Percentiles rank a stretch among this genome's conserved stretches.
phyloP scores from a whole-genome alignment of 306 rosid species.

The Corylus heterophylla region DNA sequence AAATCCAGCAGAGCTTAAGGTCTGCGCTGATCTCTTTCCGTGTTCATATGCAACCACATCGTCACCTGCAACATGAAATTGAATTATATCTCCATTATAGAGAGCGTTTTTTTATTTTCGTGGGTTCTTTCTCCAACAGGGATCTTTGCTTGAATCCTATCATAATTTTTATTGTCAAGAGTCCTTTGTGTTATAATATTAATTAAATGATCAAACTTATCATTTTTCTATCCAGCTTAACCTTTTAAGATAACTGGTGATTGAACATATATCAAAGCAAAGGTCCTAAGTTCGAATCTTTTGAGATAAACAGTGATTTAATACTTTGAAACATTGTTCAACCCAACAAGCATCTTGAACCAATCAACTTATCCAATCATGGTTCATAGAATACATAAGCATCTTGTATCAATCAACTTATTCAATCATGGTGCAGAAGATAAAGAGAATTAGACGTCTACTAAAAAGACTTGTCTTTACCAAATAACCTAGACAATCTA shows the following conservation, averaged over 20 bases:
- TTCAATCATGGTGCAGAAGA: too few species aligned
- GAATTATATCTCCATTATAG: not conserved
- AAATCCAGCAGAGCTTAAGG: slow-evolving; percentile 76
- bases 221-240: too few species aligned
- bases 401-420: not conserved
- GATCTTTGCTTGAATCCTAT: not conserved
- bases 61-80: slow-evolving; percentile 55
- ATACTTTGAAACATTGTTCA: not conserved
- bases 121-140: not conserved
- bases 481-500: not conserved
- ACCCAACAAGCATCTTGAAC: not conserved
- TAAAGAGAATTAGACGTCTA: too few species aligned
- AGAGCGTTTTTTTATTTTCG: not conserved
- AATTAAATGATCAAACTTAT: too few species aligned
- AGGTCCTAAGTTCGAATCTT: too few species aligned
- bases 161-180: too few species aligned
- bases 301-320: too few species aligned
- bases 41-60: slow-evolving; percentile 76
- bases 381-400: not conserved
- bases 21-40: slow-evolving; percentile 80
- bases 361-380: not conserved
- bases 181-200: too few species aligned
- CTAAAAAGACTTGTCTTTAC: not conserved
- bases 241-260: too few species aligned
- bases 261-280: too few species aligned